Percentiles rank a stretch among this genome's conserved stretches.
These are phyloP conservation scores for Endocarpon pusillum DNA, from an alignment of 495 filamentous ascomycete genomes.

Conservation along the genomic window DNA sequence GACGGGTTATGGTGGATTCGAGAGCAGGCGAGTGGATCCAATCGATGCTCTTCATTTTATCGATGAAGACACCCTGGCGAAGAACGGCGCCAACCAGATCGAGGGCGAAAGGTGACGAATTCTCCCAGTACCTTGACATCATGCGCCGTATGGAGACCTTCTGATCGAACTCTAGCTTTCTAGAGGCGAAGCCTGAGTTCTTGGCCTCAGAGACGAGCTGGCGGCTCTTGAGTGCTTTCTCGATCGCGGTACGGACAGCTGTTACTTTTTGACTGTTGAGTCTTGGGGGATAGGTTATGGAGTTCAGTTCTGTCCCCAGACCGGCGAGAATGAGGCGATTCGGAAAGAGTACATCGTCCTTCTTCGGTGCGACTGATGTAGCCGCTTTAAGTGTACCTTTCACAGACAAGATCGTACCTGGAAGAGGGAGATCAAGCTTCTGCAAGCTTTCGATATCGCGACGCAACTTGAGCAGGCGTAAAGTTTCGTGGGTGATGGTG, in stretches of 20 bases:
- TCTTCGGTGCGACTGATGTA: conserved; percentile 8
- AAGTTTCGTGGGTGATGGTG: conserved; percentile 31
- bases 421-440: conserved; percentile 32
- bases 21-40: conserved; percentile 57
- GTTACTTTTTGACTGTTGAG: conserved; percentile 3
- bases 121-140: conserved; percentile 71
- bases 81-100: conserved; percentile 67
- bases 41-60: conserved; percentile 67
- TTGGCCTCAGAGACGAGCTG: conserved; percentile 3
- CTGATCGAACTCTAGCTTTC: conserved; percentile 13
- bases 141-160: conserved; percentile 45
- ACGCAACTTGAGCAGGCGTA: conserved; percentile 37
- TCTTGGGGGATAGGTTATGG: conserved; percentile 11
- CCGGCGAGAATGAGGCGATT: conserved; percentile 36
- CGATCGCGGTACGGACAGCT: conserved; percentile 14
- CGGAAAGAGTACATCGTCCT: conserved; percentile 32
- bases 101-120: conserved; percentile 48
- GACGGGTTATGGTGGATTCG: conserved; percentile 43
- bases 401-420: conserved; percentile 40
- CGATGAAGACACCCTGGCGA: conserved; percentile 60
- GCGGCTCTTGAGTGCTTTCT: conserved; percentile 15
- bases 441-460: conserved; percentile 32
- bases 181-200: conserved; percentile 1
- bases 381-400: no score
- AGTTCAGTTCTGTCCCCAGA: conserved; percentile 20